Base-by-base conservation (phyloP, 2,329 filamentous ascomycete genomes). In the Colletotrichum coccodes region DNA sequence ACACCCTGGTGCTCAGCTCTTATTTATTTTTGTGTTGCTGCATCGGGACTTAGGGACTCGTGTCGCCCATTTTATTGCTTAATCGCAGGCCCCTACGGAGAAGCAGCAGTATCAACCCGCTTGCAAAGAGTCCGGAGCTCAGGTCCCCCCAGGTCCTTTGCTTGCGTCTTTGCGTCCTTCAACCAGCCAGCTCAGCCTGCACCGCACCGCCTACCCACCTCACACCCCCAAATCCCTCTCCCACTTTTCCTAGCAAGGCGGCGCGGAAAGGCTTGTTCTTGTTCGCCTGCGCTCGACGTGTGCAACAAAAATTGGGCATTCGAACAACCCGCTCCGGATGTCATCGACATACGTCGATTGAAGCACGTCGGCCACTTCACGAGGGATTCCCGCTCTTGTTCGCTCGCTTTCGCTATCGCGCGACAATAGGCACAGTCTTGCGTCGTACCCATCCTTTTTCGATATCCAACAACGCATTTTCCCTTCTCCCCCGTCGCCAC, bases 211-310 rank as follows among this genome's bases (percentile, higher is more conserved):
- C 52, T 32, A 50, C 52, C 44, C 58, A 60, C 23, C 7, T 32
- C 40, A 11, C 40, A 38, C 49, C 57, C 57, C 49, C 28, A 54
- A 56, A 36, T 28, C 50, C 58, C 65, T 65, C 60, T 65, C 54
- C 53, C 53, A 46, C 53, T 58, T 58, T 42, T 49, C 23, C 52
- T 30, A 53, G 47, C 62, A 57, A 68, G 54, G 62, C 66, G 61
- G 50, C 61, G 66, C 61, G 49, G 56, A 69, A 65, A 69, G 61
- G 66, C 61, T 69, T 66, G 42, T 69, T 68, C 60, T n/a, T n/a
- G 59, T 34, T 64, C 62, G 40, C 49, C 64, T 53, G 56, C 60
- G 54, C 62, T 65, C 66, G 66, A 65, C 66, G 49, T 69, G 56
- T 57, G 61, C 66, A 66, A 60, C 49, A 56, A 44, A 65, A 38